Percentiles rank a stretch among this genome's conserved stretches.
phyloP scores from a whole-genome alignment of 192 early-diverging fungal species.

The Glomus cerebriforme region DNA sequence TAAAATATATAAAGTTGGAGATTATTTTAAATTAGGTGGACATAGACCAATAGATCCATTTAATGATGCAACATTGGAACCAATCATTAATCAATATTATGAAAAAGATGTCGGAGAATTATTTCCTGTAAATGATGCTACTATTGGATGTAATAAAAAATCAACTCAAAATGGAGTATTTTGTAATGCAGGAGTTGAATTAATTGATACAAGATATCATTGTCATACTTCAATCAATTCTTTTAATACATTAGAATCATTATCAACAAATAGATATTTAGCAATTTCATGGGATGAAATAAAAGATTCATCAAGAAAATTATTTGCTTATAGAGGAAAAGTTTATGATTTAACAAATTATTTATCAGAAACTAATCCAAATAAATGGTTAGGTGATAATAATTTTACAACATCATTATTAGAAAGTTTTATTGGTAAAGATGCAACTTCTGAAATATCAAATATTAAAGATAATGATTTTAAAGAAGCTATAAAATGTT shows the following conservation, averaged over 20 bases:
- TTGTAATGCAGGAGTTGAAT: background rate
- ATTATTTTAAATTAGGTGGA: background rate
- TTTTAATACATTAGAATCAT: background rate
- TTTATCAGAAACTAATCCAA: slow-evolving; percentile 19
- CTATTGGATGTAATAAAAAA: slow-evolving; percentile 8
- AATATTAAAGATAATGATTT: background rate
- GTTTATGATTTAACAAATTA: slow-evolving; percentile 46
- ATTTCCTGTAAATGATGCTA: slow-evolving; percentile 2
- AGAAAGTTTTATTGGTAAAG: background rate
- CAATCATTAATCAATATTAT: background rate
- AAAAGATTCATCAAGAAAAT: background rate
- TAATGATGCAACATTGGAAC: background rate
- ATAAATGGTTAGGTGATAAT: slow-evolving; percentile 23
- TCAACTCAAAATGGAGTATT: background rate
- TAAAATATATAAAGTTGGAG: slow-evolving; percentile 8
- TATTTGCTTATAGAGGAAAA: slow-evolving; percentile 18
- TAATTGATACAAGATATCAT: slow-evolving; percentile 1
- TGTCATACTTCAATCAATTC: slow-evolving; percentile 20
- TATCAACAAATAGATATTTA: background rate
- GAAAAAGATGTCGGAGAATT: slow-evolving; percentile 25
- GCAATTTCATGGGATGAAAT: slow-evolving; percentile 5
- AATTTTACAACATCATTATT: background rate
- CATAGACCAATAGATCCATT: slow-evolving; percentile 10
- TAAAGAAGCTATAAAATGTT: background rate
- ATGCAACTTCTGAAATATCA: slow-evolving; percentile 5